Evolutionary conservation across 768 basidiomycete species (phyloP), one percentile per base, ranked within the genome.

Genomic region (Antrodiella citrinella): DNA sequence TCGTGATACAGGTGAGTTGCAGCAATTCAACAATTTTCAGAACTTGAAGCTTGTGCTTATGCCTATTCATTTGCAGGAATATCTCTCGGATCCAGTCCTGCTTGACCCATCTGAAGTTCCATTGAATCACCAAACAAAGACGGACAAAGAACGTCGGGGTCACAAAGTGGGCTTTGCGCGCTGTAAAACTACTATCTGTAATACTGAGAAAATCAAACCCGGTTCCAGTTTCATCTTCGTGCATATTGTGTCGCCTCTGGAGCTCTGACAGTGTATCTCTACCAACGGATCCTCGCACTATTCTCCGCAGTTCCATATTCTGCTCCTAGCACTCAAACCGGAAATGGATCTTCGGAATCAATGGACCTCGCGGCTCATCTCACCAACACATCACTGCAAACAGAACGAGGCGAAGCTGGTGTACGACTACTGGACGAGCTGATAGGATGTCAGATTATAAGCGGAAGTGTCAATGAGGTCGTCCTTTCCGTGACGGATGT

Each of bases 361-460:
- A 54, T 79, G 12, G 74, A 88, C 61, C 75, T 97, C 12, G 57
- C 69, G 4, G 76, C 86, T 2, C 94, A 97, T 67, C 72, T 97
- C 18, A 97, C 95, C 42, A 99, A 97, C 61, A 94, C 94, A 0
- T 91, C 86, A 18, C 72, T 96, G 12, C 95, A 96, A 65, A 72
- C 66, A 2, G 73, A 81, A 18, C 67, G 66, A 19, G 81, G 82
- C 2, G 85, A 91, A 56, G 76, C 77, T 43, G 75, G 76, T 38
- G 92, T 98, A 3, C 76, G 83, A 42, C 70, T 94, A 39, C 72
- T 96, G 30, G 80, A 84, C 51, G 94, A 97, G 63, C 72, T 98
- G 4, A 63, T 82, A 22, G 88, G 86, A 2, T 78, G 77, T 55
- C 73, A 63, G 42, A 66, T 89, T 45, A 59, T 85, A 15, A 71